Percentiles rank a stretch among this genome's conserved stretches.
Evolutionary conservation across 1,284 basidiomycete species (phyloP).

Genomic region (Thelephora terrestris): DNA sequence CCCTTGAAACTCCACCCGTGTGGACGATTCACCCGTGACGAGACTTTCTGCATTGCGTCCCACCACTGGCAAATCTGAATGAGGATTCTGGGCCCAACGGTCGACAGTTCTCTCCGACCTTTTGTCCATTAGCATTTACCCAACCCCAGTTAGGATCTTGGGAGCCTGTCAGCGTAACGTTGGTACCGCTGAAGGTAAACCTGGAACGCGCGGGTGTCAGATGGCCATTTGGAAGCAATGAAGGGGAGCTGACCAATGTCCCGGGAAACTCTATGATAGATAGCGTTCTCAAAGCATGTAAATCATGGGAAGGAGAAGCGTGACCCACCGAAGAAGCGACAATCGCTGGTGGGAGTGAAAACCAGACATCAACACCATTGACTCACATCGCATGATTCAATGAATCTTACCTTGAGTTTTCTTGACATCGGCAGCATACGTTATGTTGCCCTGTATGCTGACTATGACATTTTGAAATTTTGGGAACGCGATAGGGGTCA

Average conservation of each 20-base stretch:
- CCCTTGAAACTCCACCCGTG: slow-evolving; percentile 44
- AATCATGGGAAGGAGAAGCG: background rate
- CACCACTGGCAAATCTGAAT: slow-evolving; percentile 37
- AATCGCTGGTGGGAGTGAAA: slow-evolving; percentile 25
- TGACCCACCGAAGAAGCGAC: slow-evolving; percentile 19
- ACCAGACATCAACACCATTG: background rate
- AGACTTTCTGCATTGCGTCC: slow-evolving; percentile 38
- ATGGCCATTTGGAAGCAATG: background rate
- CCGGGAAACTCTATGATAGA: slow-evolving; percentile 30
- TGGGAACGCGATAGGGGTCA: slow-evolving; percentile 47
- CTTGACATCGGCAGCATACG: slow-evolving; percentile 41
- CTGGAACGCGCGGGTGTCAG: slow-evolving; percentile 15
- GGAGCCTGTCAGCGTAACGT: slow-evolving; percentile 47
- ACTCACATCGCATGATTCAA: background rate
- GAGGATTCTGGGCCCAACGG: background rate
- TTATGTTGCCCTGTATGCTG: slow-evolving; percentile 46
- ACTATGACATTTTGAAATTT: slow-evolving; percentile 46
- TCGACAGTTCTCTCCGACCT: slow-evolving; percentile 21
- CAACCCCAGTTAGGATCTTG: slow-evolving; percentile 47
- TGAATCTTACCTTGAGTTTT: slow-evolving; percentile 37
- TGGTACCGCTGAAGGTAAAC: slow-evolving; percentile 43
- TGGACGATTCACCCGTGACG: slow-evolving; percentile 32
- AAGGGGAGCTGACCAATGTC: slow-evolving; percentile 31
- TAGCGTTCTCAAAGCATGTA: background rate
- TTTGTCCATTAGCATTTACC: slow-evolving; percentile 51